Percentiles rank a stretch among this genome's conserved stretches.
Conservation (phyloP, 164 flowering plant genomes). For the Chimonanthus salicifolius region DNA sequence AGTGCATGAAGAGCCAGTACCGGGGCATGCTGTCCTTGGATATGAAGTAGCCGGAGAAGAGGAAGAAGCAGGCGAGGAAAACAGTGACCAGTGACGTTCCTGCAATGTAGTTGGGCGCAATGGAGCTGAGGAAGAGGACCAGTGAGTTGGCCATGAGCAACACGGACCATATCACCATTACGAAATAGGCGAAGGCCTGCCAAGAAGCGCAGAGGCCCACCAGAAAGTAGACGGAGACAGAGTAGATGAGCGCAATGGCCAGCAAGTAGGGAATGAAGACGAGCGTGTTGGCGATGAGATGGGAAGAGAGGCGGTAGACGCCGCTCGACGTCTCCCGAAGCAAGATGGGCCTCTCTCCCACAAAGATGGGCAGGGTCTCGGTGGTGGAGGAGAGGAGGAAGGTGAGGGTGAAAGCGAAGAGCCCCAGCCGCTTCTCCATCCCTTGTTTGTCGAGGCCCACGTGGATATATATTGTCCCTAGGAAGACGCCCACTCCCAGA, state of each 20-base stretch:
- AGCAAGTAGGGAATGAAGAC: conserved; percentile 86
- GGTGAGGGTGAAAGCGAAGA: conserved; percentile 94
- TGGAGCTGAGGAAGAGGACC: conserved; percentile 79
- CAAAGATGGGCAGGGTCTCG: conserved; percentile 86
- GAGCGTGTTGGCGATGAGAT: conserved; percentile 77
- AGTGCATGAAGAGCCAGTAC: conserved; percentile 89
- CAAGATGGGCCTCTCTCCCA: conserved; percentile 78
- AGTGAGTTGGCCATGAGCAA: conserved; percentile 89
- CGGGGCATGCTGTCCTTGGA: conserved; percentile 68
- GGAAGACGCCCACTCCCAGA: conserved; percentile 66
- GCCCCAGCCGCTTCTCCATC: conserved; percentile 77
- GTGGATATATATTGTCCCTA: conserved; percentile 84
- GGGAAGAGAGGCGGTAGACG: conserved; percentile 74
- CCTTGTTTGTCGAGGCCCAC: conserved; percentile 65
- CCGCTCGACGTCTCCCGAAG: conserved; percentile 83
- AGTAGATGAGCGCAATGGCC: conserved; percentile 62
- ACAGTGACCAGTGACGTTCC: conserved; percentile 77
- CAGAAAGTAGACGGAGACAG: conserved; percentile 66
- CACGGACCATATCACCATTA: conserved; percentile 74
- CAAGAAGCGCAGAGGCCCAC: conserved; percentile 83
- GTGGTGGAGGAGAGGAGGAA: conserved; percentile 94
- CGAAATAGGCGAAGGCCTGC: conserved; percentile 75
- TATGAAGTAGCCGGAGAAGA: conserved; percentile 96
- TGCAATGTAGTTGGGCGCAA: conserved; percentile 84
- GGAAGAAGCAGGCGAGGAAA: conserved; percentile 69